A percentile compares a stretch with the other conserved stretches of the same genome.
Conservation (phyloP, 1,284 basidiomycete species). For the Apiotrichum mycotoxinovorans region DNA sequence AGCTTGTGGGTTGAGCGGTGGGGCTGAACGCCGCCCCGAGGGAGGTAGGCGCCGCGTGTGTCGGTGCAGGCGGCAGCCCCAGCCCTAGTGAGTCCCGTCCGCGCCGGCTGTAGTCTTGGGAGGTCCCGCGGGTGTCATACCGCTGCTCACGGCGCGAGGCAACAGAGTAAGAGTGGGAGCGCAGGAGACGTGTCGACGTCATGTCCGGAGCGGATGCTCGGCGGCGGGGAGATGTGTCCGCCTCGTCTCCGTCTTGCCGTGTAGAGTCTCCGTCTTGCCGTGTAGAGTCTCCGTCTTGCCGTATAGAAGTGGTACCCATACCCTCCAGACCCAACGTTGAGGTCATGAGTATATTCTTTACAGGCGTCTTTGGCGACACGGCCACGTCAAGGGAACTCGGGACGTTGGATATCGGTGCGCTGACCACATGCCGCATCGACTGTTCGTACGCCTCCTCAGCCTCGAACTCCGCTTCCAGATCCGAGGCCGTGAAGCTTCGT, state of each 20-base stretch:
- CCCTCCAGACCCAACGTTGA: not conserved
- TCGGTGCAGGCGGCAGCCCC: not conserved
- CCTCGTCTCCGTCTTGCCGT: no score
- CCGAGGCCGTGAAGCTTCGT: constrained; percentile 46
- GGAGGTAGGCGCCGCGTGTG: not conserved
- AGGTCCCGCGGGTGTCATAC: not conserved
- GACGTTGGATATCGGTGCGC: not conserved
- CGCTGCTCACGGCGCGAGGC: not conserved
- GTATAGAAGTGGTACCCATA: no score
- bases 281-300: no score
- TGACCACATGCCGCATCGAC: not conserved
- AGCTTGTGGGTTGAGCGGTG: not conserved
- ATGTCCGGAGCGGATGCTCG: not conserved
- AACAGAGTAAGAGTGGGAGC: constrained; percentile 3
- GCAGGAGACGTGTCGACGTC: not conserved
- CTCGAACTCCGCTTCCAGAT: constrained; percentile 35
- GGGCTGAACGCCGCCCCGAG: constrained; percentile 11
- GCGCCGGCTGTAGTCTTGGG: not conserved
- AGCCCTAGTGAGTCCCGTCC: not conserved
- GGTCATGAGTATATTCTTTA: not conserved
- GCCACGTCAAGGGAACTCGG: not conserved
- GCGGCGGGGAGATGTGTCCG: constrained; percentile 3
- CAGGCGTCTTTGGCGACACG: not conserved
- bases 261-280: no score
- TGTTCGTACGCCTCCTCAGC: constrained; percentile 19